Evolutionary conservation across 805 yeast genomes (phyloP), one percentile per base, ranked within the genome.

Genomic region (Ascoidea tarda): DNA sequence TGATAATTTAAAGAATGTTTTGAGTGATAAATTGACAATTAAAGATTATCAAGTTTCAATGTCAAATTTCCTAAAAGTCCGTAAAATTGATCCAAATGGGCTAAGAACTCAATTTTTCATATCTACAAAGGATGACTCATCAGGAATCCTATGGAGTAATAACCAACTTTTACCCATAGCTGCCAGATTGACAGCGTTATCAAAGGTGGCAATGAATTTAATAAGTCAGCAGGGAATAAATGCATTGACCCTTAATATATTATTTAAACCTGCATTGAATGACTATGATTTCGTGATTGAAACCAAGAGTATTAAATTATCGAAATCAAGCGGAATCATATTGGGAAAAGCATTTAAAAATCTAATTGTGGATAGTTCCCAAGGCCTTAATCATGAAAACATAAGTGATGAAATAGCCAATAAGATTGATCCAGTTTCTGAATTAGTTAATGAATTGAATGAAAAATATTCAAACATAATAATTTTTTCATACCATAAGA

Each of bases 231-330:
- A 73, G 51, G 82, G 81, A 2, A 50, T 63, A 42, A 57, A 55
- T 52, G 56, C 54, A 46, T 68, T 69, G 51, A 73, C 75, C 1
- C 61, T 84, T 42, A 76, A 74, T 48, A 63, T 78, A 47, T 66
- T 88, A 47, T 93, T 90, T 67, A 79, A 85, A 0, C 90, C 98
- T 1, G 88, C 95, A 0, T 69, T 85, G 52, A 74, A 76, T 54
- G 98, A 91, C 66, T 93, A 83, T 64, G 96, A 91, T 63, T 81
- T 93, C 59, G 82, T 82, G 12, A 74, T 93, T 55, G 72, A 76
- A 49, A 68, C 89, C 51, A 76, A 75, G 58, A 67, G 76, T 12
- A 64, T 66, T 4, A 63, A 71, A 48, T 62, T 79, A 46, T 65
- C 74, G 44, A 59, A 72, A 2, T 65, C 76, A 6, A 72, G 82